phyloP scores from a whole-genome alignment of 148 eudicot species.

The Rhododendron mucronatum region DNA sequence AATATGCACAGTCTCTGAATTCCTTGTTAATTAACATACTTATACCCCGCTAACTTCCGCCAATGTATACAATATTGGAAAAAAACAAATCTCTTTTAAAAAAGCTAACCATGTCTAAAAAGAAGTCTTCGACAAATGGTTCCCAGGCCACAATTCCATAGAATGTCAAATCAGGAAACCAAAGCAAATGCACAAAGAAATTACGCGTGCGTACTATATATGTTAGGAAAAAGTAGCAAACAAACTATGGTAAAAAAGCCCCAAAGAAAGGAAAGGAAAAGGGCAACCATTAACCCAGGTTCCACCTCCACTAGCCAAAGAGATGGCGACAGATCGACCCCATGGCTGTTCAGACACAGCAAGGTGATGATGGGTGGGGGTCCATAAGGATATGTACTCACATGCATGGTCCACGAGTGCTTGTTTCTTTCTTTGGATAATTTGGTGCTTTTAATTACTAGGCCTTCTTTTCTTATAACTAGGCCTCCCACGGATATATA shows the following conservation, averaged over 20 bases:
- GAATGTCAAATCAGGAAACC: not conserved
- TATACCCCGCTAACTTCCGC: too few relatives aligned
- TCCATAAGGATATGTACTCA: constrained; percentile 23
- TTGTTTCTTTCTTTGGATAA: constrained; percentile 8
- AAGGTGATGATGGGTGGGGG: constrained; percentile 17
- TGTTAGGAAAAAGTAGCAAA: not conserved
- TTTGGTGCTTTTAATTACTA: not conserved
- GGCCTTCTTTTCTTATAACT: not conserved
- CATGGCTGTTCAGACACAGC: constrained; percentile 15
- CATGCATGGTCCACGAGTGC: constrained; percentile 29
- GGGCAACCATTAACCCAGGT: not conserved
- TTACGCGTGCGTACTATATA: not conserved
- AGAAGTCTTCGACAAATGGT: not conserved
- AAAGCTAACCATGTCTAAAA: not conserved
- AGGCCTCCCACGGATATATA: not conserved
- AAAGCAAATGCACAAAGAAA: not conserved
- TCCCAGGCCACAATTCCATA: not conserved
- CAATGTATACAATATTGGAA: too few relatives aligned
- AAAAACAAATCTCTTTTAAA: not conserved
- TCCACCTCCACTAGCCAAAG: not conserved
- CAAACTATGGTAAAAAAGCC: not conserved
- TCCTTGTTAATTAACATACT: too few relatives aligned
- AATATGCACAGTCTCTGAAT: too few relatives aligned
- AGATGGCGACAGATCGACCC: not conserved
- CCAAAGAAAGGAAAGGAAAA: not conserved